Conservation (phyloP, 2,329 filamentous ascomycete species). For the Ceratocystis albifundus region DNA sequence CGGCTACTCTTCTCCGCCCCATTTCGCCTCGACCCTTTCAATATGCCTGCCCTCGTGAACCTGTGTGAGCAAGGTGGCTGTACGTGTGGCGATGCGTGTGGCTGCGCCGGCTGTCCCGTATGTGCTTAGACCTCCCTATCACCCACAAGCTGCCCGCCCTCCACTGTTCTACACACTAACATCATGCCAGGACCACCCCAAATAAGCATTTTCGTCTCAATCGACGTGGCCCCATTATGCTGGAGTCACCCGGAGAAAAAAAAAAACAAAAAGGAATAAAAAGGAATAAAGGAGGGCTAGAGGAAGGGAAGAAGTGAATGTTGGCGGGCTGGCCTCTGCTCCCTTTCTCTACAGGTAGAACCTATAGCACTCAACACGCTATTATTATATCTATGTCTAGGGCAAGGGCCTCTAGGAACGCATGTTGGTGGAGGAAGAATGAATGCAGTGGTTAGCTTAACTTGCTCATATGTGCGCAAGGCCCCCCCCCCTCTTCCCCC, state of each 20-base stretch:
- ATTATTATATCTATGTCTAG: no score
- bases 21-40: slow-evolving; percentile 24
- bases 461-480: slow-evolving; percentile 17
- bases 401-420: no score
- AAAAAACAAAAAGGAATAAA: no score
- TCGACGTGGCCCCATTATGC: not conserved
- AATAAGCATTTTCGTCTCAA: not conserved
- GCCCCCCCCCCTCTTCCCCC: no score
- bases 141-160: not conserved
- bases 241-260: not conserved
- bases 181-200: not conserved
- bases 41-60: slow-evolving; percentile 37
- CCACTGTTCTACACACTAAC: not conserved
- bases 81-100: slow-evolving; percentile 35
- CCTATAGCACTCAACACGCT: no score
- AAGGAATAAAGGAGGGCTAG: no score
- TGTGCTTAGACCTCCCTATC: slow-evolving; percentile 24
- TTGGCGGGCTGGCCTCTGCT: no score
- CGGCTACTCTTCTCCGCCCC: not conserved
- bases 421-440: not conserved
- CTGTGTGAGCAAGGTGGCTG: slow-evolving; percentile 32
- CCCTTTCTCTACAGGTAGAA: no score
- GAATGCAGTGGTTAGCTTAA: not conserved
- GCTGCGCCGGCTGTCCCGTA: slow-evolving; percentile 37
- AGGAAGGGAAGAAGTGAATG: no score